These are phyloP conservation scores for Nitzschia putrida DNA, from an alignment of 108 stramenopile species.

Conservation along the genomic window DNA sequence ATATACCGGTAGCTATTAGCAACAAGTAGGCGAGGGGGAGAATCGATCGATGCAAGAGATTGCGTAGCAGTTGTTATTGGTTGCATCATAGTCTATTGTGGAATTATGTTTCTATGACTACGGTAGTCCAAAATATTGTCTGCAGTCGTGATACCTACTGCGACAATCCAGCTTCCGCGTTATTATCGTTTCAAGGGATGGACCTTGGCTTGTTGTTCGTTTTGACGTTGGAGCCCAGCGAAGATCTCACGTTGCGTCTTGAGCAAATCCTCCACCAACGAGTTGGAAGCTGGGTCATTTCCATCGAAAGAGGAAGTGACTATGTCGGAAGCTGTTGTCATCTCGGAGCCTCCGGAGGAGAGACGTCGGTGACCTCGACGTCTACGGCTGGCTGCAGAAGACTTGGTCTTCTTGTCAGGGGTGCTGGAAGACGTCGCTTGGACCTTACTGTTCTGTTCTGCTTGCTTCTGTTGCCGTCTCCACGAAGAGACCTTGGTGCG, in stretches of 20 bases:
- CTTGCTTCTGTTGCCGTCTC: constrained; percentile 31
- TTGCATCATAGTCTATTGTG: no score
- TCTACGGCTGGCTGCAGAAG: not conserved
- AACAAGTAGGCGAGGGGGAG: no score
- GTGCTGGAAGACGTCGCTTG: not conserved
- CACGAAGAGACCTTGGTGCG: constrained; percentile 43
- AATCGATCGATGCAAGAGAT: no score
- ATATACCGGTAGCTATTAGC: no score
- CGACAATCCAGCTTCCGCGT: not conserved
- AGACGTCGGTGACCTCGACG: constrained; percentile 1
- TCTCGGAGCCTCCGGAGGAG: constrained; percentile 3
- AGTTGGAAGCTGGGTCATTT: constrained; percentile 11
- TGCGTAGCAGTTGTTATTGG: no score
- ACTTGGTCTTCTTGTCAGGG: not conserved
- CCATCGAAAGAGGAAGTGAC: constrained; percentile 28
- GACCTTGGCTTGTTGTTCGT: not conserved
- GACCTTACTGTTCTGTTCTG: not conserved
- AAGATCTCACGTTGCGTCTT: constrained; percentile 26
- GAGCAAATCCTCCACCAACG: constrained; percentile 29
- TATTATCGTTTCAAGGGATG: constrained; percentile 12
- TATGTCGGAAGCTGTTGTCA: constrained; percentile 14
- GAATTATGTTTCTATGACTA: no score
- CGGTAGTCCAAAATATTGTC: no score
- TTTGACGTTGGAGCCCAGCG: constrained; percentile 3
- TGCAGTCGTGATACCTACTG: no score